Conservation (phyloP, 176 grass and related monocot genomes). For the Triticum turgidum region DNA sequence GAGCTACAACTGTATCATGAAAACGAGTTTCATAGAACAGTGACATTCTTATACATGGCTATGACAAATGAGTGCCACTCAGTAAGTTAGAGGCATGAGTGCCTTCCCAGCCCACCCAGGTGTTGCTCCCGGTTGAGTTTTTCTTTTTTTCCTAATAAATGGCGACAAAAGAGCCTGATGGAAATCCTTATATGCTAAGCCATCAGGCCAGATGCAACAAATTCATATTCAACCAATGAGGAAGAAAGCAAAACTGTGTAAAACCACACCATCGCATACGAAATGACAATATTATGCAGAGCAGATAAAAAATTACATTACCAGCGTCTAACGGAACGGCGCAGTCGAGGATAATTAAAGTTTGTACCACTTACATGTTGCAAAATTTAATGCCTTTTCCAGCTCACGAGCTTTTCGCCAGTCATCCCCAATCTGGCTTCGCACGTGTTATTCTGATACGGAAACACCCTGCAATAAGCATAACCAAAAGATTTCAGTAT, state of each 20-base stretch:
- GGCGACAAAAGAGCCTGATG: neutral
- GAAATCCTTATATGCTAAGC: neutral
- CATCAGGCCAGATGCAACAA: neutral
- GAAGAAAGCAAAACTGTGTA: neutral
- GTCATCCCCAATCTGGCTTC: neutral
- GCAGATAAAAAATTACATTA: neutral
- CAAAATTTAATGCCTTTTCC: neutral
- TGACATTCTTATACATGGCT: neutral
- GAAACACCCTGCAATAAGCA: neutral
- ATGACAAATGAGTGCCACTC: neutral
- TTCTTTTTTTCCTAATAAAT: neutral
- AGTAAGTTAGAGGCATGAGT: neutral
- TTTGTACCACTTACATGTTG: neutral
- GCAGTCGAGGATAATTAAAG: neutral
- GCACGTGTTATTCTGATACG: no score
- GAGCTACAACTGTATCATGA: slow-evolving; percentile 23
- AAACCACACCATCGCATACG: neutral
- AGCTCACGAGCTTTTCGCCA: neutral
- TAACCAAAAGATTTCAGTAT: neutral
- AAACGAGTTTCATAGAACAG: slow-evolving; percentile 1
- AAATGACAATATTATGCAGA: neutral
- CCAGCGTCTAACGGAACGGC: neutral
- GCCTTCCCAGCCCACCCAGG: neutral
- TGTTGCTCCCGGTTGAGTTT: neutral
- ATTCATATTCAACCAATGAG: neutral